phyloP scores from a whole-genome alignment of 768 basidiomycete species.

The Pleurotus pulmonarius region DNA sequence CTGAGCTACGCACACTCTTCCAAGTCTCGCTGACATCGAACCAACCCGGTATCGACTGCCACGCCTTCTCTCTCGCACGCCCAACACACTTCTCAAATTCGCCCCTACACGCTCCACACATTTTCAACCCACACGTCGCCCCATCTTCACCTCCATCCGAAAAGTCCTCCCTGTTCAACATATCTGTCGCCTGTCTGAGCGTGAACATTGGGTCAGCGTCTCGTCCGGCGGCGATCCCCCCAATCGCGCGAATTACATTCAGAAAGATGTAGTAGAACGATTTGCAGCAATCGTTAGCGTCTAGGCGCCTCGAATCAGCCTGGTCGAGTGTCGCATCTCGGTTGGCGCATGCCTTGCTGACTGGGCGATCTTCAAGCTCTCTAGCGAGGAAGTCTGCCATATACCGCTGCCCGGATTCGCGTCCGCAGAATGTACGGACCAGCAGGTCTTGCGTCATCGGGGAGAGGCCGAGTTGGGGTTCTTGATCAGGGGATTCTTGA shows the following conservation, averaged over 20 bases:
- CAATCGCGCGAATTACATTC: conserved; percentile 65
- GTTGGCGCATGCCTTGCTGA: conserved; percentile 47
- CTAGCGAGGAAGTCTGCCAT: conserved; percentile 56
- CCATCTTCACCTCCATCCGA: neutral
- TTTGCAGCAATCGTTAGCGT: conserved; percentile 44
- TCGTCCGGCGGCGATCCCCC: conserved; percentile 67
- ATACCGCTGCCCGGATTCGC: conserved; percentile 61
- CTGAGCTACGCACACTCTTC: no score
- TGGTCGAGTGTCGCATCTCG: conserved; percentile 22
- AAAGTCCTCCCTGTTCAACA: conserved; percentile 70
- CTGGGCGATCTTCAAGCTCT: conserved; percentile 46
- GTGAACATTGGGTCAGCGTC: conserved; percentile 75
- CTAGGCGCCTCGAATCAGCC: neutral
- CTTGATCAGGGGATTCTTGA: neutral
- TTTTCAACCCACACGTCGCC: neutral
- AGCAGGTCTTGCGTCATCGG: conserved; percentile 30
- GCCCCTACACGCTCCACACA: neutral
- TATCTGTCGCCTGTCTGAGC: conserved; percentile 63
- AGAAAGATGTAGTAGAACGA: conserved; percentile 77
- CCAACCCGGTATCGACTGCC: conserved; percentile 1
- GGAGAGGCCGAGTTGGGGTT: conserved; percentile 9
- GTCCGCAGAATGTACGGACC: conserved; percentile 50
- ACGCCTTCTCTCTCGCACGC: neutral
- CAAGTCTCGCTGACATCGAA: neutral
- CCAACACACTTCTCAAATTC: conserved; percentile 1